These are phyloP conservation scores for Quercus lobata DNA, from an alignment of 331 rosid genomes.

Conservation along the genomic window DNA sequence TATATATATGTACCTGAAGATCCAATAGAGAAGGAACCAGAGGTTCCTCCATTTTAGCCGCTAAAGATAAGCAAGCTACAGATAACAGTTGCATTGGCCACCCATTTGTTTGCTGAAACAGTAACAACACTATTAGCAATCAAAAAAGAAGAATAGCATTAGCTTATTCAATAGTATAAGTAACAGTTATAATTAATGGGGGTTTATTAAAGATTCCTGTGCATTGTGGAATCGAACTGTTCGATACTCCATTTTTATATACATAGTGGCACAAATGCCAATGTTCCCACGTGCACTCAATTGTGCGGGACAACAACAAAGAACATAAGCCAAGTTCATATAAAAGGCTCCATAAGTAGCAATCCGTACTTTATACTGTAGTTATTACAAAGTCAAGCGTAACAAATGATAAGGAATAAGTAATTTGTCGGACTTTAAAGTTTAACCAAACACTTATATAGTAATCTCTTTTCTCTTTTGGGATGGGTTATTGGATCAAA, in stretches of 20 bases:
- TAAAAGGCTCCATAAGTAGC: neutral
- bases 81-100: constrained; percentile 94
- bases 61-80: constrained; percentile 95
- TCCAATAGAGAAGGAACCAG: constrained; percentile 86
- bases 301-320: constrained; percentile 17
- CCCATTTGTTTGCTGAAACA: constrained; percentile 65
- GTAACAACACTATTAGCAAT: constrained; percentile 5
- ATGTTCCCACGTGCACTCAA: constrained; percentile 18
- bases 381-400: neutral
- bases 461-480: no score
- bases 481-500: neutral
- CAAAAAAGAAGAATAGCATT: constrained; percentile 8
- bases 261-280: constrained; percentile 5
- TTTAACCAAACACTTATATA: neutral
- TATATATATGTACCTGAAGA: constrained; percentile 66
- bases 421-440: neutral
- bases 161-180: neutral
- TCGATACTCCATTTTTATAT: no score
- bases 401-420: neutral
- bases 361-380: constrained; percentile 20
- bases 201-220: constrained; percentile 2
- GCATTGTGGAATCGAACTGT: constrained; percentile 2
- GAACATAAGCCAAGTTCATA: neutral
- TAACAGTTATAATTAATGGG: neutral
- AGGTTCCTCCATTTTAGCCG: constrained; percentile 98